Evolutionary conservation across 352 stramenopile genomes (phyloP).

Genomic region (Phytophthora pseudosyringae): DNA sequence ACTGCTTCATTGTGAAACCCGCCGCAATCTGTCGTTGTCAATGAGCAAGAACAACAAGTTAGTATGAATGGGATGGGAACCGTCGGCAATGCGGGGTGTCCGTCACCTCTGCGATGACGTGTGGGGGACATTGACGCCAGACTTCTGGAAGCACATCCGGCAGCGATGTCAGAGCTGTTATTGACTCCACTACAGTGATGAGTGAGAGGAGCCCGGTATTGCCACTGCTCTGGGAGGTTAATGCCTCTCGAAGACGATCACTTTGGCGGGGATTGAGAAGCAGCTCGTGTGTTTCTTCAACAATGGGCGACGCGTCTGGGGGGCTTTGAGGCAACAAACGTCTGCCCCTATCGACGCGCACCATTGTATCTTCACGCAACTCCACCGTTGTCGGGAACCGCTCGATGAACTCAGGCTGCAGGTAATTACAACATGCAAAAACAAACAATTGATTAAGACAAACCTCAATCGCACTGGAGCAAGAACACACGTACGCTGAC

Average conservation of each 20-base stretch:
- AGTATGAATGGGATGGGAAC: background rate
- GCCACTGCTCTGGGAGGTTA: slow-evolving; percentile 23
- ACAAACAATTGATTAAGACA: slow-evolving; percentile 5
- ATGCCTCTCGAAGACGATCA: slow-evolving; percentile 25
- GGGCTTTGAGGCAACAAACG: slow-evolving; percentile 45
- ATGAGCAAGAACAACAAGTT: background rate
- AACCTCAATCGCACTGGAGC: background rate
- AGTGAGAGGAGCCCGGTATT: slow-evolving; percentile 34
- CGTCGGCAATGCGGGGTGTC: background rate
- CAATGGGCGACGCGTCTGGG: slow-evolving; percentile 40
- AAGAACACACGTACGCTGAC: slow-evolving; percentile 47
- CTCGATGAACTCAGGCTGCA: slow-evolving; percentile 56
- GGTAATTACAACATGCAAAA: slow-evolving; percentile 4
- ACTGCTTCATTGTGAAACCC: slow-evolving; percentile 35
- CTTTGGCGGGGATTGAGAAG: slow-evolving; percentile 57
- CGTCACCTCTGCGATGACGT: slow-evolving; percentile 56
- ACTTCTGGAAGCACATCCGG: slow-evolving; percentile 46
- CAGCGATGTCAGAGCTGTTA: slow-evolving; percentile 41
- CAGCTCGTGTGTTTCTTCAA: slow-evolving; percentile 54
- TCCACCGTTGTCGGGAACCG: slow-evolving; percentile 66
- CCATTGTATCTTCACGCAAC: slow-evolving; percentile 61
- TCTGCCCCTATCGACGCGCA: slow-evolving; percentile 39
- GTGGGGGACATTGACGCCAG: slow-evolving; percentile 49
- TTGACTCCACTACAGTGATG: slow-evolving; percentile 39
- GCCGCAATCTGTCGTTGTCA: slow-evolving; percentile 39